A percentile compares a stretch with the other conserved stretches of the same genome.
phyloP scores from a whole-genome alignment of 208 protist species.

The Leishmania amazonensis region DNA sequence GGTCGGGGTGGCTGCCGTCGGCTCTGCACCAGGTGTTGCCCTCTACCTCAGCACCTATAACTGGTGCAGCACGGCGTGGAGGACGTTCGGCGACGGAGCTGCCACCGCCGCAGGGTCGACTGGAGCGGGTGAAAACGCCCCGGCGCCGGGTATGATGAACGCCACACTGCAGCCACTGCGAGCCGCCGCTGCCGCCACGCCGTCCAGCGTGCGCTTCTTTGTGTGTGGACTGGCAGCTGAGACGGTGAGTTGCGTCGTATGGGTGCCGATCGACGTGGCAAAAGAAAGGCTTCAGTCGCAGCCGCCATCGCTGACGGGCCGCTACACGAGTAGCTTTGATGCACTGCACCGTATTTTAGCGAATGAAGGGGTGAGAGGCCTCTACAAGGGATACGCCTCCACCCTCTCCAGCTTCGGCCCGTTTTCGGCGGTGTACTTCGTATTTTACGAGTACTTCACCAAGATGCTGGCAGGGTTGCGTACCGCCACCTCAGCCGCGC shows the following conservation, averaged over 20 bases:
- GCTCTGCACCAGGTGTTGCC: slow-evolving; percentile 73
- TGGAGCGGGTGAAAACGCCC: not conserved
- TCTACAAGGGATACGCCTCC: slow-evolving; percentile 89
- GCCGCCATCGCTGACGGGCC: slow-evolving; percentile 44
- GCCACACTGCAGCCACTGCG: slow-evolving; percentile 1
- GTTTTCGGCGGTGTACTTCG: slow-evolving; percentile 91
- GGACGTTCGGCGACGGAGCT: slow-evolving; percentile 15
- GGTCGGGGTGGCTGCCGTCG: slow-evolving; percentile 68
- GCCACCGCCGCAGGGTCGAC: not conserved
- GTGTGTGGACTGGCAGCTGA: slow-evolving; percentile 73
- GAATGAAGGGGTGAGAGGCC: slow-evolving; percentile 64
- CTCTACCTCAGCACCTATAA: slow-evolving; percentile 84
- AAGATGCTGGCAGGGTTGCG: slow-evolving; percentile 17
- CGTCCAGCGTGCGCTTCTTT: slow-evolving; percentile 52
- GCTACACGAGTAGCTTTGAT: slow-evolving; percentile 69
- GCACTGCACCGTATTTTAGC: slow-evolving; percentile 60
- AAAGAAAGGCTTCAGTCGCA: slow-evolving; percentile 90
- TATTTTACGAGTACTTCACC: slow-evolving; percentile 76
- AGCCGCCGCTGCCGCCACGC: slow-evolving; percentile 7
- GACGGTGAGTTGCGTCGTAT: slow-evolving; percentile 81
- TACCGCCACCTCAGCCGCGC: not conserved
- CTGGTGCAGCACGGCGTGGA: slow-evolving; percentile 31
- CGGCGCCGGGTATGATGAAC: not conserved
- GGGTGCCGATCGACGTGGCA: slow-evolving; percentile 89
- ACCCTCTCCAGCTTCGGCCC: slow-evolving; percentile 89